Evolutionary conservation across 352 stramenopile species (phyloP), one percentile per base, ranked within the genome.

Genomic region (Phytophthora megakarya): DNA sequence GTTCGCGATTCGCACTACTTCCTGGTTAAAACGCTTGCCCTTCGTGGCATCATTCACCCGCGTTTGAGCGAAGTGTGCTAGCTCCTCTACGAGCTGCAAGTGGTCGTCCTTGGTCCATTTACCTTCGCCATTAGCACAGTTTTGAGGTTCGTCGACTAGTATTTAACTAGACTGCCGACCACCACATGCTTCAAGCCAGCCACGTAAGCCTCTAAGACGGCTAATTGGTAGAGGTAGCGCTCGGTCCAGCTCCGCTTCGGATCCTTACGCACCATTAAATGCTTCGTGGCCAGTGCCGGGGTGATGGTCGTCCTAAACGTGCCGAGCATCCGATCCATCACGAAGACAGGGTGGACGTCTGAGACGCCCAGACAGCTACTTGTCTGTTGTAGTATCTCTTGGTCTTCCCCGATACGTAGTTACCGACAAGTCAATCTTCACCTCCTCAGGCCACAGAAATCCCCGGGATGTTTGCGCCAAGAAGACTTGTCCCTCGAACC

Each of bases 161-260:
- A 55, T 19, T 64, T 25, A 3, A 56, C 56, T 18, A 64, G 46
- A 26, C 48, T 64, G 42, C 56, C 38, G 21, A 65, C n/a, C n/a
- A n/a, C n/a, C n/a, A n/a, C n/a, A n/a, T n/a, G n/a, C n/a, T n/a
- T n/a, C n/a, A n/a, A n/a, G n/a, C n/a, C 26, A 7, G 59, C 57
- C 0, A 56, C 15, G 21, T 47, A 52, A 19, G 28, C 38, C 15
- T 44, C 47, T 5, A 8, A 37, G 8, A 33, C 21, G 3, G 48
- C 33, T 11, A 45, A 21, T n/a, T 38, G 12, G 35, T 56, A 46
- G 19, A 56, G n/a, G 48, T 37, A 56, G 37, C 46, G 48, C 48
- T 56, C 48, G 8, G 21, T 9, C 48, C 48, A 56, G 3, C 33
- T 25, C 32, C 48, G 7, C n/a, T 46, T n/a, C n/a, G n/a, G n/a